Base-by-base conservation (phyloP, 2,329 filamentous ascomycete species). In the Pseudogymnoascus sp. region DNA sequence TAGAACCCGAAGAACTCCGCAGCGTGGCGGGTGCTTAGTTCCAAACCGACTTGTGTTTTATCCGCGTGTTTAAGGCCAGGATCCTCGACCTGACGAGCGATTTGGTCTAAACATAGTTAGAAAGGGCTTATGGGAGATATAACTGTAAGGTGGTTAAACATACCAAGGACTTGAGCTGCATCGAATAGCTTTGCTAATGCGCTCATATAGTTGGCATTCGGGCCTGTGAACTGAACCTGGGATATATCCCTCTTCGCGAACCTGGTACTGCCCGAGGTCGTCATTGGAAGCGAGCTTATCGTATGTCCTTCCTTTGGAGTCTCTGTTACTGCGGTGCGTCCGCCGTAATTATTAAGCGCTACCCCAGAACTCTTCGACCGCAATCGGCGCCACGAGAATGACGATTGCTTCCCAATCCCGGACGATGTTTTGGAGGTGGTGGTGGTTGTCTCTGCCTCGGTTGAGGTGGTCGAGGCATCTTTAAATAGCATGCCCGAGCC, bases 1-100 rank as follows among this genome's bases (percentile, higher is more conserved):
- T 95, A 97, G 76, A 99, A 97, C 14, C 89, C 93, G 74, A 99
- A 99, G 76, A 99, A 99, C 76, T 99, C 95, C 36, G 93, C 91
- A 6, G 93, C 95, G 75, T 97, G 93, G 42, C 93, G 86, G 37
- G 92, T 92, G 73, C 91, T 95, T 42, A 99, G 83, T 77, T 99
- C 95, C 36, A 99, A 84, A 8, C 95, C 95, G 62, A 99, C 93
- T 73, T 97, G 93, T 7, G 95, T 97, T 71, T 91, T 92, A 69
- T 93, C 93, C 16, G 91, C 92, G 76, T 95, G 91, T 69, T 90
- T 90, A 63, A 97, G 83, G 8, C 93, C 93, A 5, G 93, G 93
- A 73, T 97, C 93, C 73, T 97, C 93, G 57, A 97, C 92, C 79
- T 97, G 93, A 68, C 93, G 89, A 62, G 93, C 91, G 75, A 97